Base-by-base conservation (phyloP, 805 yeast genomes). In the Metschnikowia bowlesiae region DNA sequence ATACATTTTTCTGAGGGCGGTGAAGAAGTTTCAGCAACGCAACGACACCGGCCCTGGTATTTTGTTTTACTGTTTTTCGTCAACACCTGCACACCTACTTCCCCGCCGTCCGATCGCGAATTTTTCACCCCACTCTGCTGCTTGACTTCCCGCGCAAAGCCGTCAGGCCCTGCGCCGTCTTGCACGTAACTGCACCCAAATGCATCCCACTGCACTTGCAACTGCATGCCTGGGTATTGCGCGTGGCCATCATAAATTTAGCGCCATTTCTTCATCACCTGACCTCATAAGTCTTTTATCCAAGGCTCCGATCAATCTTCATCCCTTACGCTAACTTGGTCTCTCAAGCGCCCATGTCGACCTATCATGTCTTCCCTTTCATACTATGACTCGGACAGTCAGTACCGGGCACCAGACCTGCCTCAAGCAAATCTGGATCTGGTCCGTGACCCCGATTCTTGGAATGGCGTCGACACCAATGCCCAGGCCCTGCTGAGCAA, bases 161-260 rank as follows among this genome's bases (percentile, higher is more conserved):
- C 18, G 38, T 33, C 31, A 7, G 34, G 32, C 35, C 31, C 38
- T 42, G 45, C 38, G 28, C 38, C n/a, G 38, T 31, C 38, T 33
- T 42, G 32, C 38, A 42, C 31, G 33, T 22, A 42, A 22, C 8
- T 41, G 45, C 45, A 42, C 29, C 13, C 22, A 11, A 14, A 3
- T 30, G 33, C 43, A 30, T 42, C 16, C 34, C 9, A 26, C 26
- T 42, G 38, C 38, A 33, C 45, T 42, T 22, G 38, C 38, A 42
- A 32, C 38, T 42, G 38, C 45, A 42, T 33, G 45, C 45, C 31
- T 42, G 45, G 45, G 34, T 33, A 42, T 42, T 42, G 37, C 26
- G 34, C 45, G 45, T 32, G 22, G 30, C 38, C 45, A 32, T 42
- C 36, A 33, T 33, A 42, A 29, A 29, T 29, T 33, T 32, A 42